Base-by-base conservation (phyloP, 192 early-diverging fungal species). In the Tieghemiomyces parasiticus region DNA sequence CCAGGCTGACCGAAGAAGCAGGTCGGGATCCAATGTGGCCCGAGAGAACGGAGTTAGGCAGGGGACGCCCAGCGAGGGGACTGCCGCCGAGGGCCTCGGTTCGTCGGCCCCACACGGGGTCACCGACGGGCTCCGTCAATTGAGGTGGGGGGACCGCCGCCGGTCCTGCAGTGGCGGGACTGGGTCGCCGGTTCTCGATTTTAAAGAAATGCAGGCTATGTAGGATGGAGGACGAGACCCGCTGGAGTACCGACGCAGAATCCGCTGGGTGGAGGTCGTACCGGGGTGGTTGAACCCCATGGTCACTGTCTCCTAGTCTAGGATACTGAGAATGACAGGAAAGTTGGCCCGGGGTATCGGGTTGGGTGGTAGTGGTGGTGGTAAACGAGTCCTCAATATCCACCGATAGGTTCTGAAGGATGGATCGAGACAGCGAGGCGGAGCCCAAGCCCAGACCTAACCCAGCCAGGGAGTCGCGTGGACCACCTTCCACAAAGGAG, bases 161-260 rank as follows among this genome's bases (percentile, higher is more conserved):
- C 19, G 13, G 26, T 52, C 30, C 19, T 13, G 16, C 19, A 8
- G 50, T 28, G 19, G 50, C 20, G 20, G n/a, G n/a, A n/a, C n/a
- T n/a, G 50, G 50, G 50, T 25, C 14, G 26, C 24, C 14, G 50
- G 12, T 30, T 24, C 16, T 52, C 50, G 4, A 52, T 25, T 2
- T 28, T 14, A 52, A 14, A 25, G 35, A 58, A 58, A 25, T 58
- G 16, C n/a, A 58, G 55, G 35, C 35, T 58, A 19, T 28, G 55
- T n/a, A 58, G 32, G 35, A 58, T 58, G 19, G 55, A 35, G n/a
- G 55, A 58, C 33, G 55, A 58, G 26, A 58, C 34, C 55, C 55
- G 55, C n/a, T 38, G 55, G 14, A 58, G 35, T 6, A 34, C 55
- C 19, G 55, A 58, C 3, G 33, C 55, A 10, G 55, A 58, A 35